phyloP scores from a whole-genome alignment of 2,329 filamentous ascomycete genomes.

The Atkinsonella texensis region DNA sequence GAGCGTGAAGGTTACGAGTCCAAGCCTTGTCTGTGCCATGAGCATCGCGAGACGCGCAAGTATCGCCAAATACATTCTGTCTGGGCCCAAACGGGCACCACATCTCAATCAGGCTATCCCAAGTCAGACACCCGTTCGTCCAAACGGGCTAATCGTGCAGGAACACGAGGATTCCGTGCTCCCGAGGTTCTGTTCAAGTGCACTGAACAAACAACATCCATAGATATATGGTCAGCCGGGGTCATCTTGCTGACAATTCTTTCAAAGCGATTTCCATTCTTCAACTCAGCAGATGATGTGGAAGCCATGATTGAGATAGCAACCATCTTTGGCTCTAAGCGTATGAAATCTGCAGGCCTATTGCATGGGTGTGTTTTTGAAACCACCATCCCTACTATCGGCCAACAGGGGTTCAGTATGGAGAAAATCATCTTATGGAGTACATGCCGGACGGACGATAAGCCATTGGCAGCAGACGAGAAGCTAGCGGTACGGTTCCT shows the following conservation, averaged over 20 bases:
- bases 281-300: conserved; percentile 96
- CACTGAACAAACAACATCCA: conserved; percentile 83
- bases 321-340: conserved; percentile 77
- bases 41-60: conserved; percentile 50
- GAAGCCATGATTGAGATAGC: conserved; percentile 97
- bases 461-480: conserved; percentile 52
- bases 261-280: conserved; percentile 89
- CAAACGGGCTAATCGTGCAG: conserved; percentile 83
- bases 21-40: conserved; percentile 73
- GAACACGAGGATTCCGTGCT: conserved; percentile 88
- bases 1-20: conserved; percentile 69
- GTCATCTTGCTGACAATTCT: conserved; percentile 96
- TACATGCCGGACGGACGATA: conserved; percentile 58
- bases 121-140: conserved; percentile 83
- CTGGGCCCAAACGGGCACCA: conserved; percentile 37
- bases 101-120: conserved; percentile 58
- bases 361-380: conserved; percentile 89
- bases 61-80: conserved; percentile 45
- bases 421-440: conserved; percentile 96
- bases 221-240: conserved; percentile 94
- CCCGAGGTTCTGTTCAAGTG: conserved; percentile 97
- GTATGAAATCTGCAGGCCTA: conserved; percentile 72
- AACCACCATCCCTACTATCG: conserved; percentile 83
- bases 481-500: conserved; percentile 63
- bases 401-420: conserved; percentile 70